Conservation (phyloP, 805 yeast genomes). For the Hermanozyma aechmeae region DNA sequence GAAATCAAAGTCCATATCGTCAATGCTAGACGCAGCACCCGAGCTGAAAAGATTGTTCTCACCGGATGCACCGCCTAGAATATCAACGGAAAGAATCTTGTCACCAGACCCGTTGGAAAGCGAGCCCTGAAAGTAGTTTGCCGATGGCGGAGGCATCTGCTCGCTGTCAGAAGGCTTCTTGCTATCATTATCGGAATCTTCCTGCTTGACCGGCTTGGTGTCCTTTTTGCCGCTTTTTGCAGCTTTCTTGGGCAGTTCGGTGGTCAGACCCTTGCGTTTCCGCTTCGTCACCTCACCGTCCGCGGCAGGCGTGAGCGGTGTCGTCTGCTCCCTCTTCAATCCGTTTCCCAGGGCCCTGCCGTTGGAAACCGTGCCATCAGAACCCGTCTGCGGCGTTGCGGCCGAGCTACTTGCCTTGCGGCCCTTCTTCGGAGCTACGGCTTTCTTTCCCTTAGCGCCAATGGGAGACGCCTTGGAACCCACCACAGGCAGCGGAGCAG, state of each 20-base stretch:
- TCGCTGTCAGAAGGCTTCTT: not conserved
- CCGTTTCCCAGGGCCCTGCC: constrained; percentile 9
- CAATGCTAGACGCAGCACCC: constrained; percentile 19
- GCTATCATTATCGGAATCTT: not conserved
- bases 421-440: constrained; percentile 19
- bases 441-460: constrained; percentile 22
- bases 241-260: constrained; percentile 27
- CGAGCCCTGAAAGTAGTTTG: constrained; percentile 10
- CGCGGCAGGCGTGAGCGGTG: constrained; percentile 34
- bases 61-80: constrained; percentile 16
- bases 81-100: constrained; percentile 27
- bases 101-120: constrained; percentile 17
- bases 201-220: not conserved
- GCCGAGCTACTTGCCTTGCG: constrained; percentile 23
- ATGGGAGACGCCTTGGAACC: constrained; percentile 27
- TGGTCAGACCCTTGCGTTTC: constrained; percentile 15
- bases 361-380: constrained; percentile 1
- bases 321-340: constrained; percentile 27
- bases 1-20: constrained; percentile 36
- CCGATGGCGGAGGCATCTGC: constrained; percentile 17
- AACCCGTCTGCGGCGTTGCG: constrained; percentile 8
- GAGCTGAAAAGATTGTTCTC: constrained; percentile 14
- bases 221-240: constrained; percentile 6
- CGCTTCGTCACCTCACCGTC: constrained; percentile 22
- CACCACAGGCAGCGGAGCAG: constrained; percentile 26